A percentile compares a stretch with the other conserved stretches of the same genome.
phyloP scores from a whole-genome alignment of 2,329 filamentous ascomycete genomes.

The Ceratocystis smalleyi region DNA sequence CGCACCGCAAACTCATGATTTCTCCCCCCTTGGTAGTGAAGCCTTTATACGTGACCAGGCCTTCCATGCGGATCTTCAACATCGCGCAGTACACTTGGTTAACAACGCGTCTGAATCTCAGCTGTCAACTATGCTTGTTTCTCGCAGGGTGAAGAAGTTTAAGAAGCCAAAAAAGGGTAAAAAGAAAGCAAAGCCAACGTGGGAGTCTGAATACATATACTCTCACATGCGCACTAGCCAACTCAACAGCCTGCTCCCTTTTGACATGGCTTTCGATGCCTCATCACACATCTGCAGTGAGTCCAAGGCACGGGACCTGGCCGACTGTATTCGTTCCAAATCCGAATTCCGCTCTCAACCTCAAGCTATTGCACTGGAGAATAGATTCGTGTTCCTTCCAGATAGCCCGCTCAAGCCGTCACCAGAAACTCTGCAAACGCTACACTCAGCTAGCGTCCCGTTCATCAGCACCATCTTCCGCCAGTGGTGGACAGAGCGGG shows the following conservation, averaged over 20 bases:
- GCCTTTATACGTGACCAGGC: conserved; percentile 34
- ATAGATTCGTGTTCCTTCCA: conserved; percentile 54
- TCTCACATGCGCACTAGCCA: not conserved
- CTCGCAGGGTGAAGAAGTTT: conserved; percentile 25
- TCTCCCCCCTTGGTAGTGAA: conserved; percentile 28
- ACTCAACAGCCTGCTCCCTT: conserved; percentile 31
- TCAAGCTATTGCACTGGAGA: conserved; percentile 23
- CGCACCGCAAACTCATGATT: not conserved
- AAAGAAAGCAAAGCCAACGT: not conserved
- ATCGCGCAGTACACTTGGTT: conserved; percentile 56
- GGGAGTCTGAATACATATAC: conserved; percentile 13
- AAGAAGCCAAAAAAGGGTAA: not conserved
- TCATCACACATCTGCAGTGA: conserved; percentile 8
- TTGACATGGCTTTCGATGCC: conserved; percentile 19
- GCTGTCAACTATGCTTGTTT: conserved; percentile 43
- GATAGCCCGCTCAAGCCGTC: conserved; percentile 57
- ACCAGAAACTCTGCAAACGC: conserved; percentile 36
- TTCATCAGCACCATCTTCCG: conserved; percentile 58
- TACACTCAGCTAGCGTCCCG: conserved; percentile 52
- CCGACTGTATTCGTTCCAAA: conserved; percentile 34
- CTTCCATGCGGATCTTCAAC: conserved; percentile 51
- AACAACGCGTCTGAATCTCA: conserved; percentile 40
- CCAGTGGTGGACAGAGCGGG: conserved; percentile 62
- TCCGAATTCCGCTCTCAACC: conserved; percentile 31
- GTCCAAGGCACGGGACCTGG: not conserved